Evolutionary conservation across 257 asterid species (phyloP), one percentile per base, ranked within the genome.

Genomic region (Euphrasia confusa): DNA sequence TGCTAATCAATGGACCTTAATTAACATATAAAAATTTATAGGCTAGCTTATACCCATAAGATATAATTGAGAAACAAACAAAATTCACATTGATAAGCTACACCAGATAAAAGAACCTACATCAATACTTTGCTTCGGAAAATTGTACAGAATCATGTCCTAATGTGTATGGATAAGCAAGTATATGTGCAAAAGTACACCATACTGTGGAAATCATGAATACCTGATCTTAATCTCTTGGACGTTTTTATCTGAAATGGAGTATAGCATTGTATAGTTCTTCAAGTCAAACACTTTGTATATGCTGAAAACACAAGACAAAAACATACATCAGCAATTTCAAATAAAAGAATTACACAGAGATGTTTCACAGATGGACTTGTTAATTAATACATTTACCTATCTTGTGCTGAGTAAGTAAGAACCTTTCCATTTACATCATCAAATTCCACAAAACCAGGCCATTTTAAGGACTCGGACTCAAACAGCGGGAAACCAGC

Each of bases 381-480:
- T 15, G 21, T 26, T 56, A 40, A 30, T 37, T 7, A 8, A 37
- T 37, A 37, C 48, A 64, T 47, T 65, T 74, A 80, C 99, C 95
- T 89, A 67, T 93, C 90, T 72, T 93, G 96, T 11, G 94, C 94
- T 42, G 97, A 93, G 77, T 93, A 87, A 32, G 97, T 89, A 61
- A 93, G 96, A 63, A 93, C 99, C 77, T 93, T 93, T 24, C 97
- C 99, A 68, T 93, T 93, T 27, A 93, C 99, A 54, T 93, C 99
- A 72, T 93, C 99, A 64, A 93, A 93, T 77, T 93, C 99, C 66
- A 89, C 99, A 77, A 93, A 93, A 28, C 99, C 97, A 10, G 99
- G 99, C 97, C 97, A 93, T 78, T 89, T 93, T 82, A 93, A 76
- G 26, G 99, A 93, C 74, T 93, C 99, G 0, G 96, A 80, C 78